Conservation (phyloP, 768 basidiomycete genomes). For the Tephrocybe sp. region DNA sequence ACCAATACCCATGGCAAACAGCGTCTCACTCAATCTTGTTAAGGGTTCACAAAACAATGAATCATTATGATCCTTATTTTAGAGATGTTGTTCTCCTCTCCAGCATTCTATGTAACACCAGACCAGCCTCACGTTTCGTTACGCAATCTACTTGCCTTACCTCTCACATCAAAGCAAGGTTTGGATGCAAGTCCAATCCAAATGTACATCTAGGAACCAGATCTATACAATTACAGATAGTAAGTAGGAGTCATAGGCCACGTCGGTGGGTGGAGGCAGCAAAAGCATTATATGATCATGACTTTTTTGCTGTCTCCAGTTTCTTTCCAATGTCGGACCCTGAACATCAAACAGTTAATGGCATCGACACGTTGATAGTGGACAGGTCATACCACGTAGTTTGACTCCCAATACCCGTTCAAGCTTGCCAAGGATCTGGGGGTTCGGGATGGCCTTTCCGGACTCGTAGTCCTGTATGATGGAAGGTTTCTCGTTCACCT, state of each 20-base stretch:
- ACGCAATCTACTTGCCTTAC: background rate
- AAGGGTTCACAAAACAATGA: slow-evolving; percentile 29
- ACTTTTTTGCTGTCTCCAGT: slow-evolving; percentile 75
- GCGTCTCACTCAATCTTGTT: background rate
- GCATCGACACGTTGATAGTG: too few relatives aligned
- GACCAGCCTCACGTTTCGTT: background rate
- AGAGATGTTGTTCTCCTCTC: background rate
- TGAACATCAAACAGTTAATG: slow-evolving; percentile 24
- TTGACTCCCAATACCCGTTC: slow-evolving; percentile 86
- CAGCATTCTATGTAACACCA: background rate
- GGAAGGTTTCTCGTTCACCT: slow-evolving; percentile 91
- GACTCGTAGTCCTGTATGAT: slow-evolving; percentile 89
- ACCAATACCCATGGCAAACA: background rate
- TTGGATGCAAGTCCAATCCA: background rate
- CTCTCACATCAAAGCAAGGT: too few relatives aligned
- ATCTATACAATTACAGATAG: slow-evolving; percentile 26
- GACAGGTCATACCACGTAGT: slow-evolving; percentile 73
- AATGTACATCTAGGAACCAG: slow-evolving; percentile 13
- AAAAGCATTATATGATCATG: slow-evolving; percentile 43
- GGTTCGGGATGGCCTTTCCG: slow-evolving; percentile 82
- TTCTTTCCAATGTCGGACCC: slow-evolving; percentile 86
- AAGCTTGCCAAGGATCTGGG: slow-evolving; percentile 85
- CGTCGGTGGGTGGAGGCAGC: slow-evolving; percentile 27
- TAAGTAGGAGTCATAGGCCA: slow-evolving; percentile 19
- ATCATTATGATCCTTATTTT: slow-evolving; percentile 12